These are phyloP conservation scores for Cutaneotrichosporon mucoides DNA, from an alignment of 1,284 basidiomycete species.

Conservation along the genomic window DNA sequence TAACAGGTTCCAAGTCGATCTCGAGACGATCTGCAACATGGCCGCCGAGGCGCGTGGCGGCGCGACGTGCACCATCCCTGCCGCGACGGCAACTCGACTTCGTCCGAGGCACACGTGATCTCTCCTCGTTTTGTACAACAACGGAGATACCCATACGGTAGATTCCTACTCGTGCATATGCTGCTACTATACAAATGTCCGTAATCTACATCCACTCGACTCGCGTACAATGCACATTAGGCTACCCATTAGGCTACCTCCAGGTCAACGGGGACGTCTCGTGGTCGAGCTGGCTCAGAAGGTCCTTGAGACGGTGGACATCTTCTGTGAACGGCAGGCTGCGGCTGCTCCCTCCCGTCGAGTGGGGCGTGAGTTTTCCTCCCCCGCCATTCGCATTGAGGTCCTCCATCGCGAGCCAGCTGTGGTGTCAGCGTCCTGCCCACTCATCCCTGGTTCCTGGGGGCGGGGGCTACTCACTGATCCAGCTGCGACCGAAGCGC, in stretches of 20 bases:
- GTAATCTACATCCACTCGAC: not conserved
- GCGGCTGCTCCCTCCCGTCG: slow-evolving; percentile 15
- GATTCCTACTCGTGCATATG: not conserved
- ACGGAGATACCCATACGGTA: too few relatives aligned
- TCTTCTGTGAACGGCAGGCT: slow-evolving; percentile 32
- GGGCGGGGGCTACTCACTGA: slow-evolving; percentile 40
- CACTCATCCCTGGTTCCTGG: too few relatives aligned
- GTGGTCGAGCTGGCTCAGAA: slow-evolving; percentile 36
- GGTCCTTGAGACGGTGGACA: slow-evolving; percentile 33
- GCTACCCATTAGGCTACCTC: not conserved
- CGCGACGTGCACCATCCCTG: not conserved
- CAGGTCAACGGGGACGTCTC: slow-evolving; percentile 14
- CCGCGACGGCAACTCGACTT: not conserved
- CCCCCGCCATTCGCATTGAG: slow-evolving; percentile 8
- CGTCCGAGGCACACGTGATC: not conserved
- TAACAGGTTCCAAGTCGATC: slow-evolving; percentile 37
- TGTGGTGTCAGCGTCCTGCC: not conserved
- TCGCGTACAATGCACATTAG: not conserved
- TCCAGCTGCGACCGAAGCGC: slow-evolving; percentile 38
- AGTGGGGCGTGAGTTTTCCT: slow-evolving; percentile 17
- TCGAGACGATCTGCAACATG: slow-evolving; percentile 27
- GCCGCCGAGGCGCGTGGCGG: slow-evolving; percentile 16
- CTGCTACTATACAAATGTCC: slow-evolving; percentile 2
- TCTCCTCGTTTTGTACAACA: too few relatives aligned
- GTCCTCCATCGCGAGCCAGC: slow-evolving; percentile 45